phyloP scores from a whole-genome alignment of 2,329 filamentous ascomycete species.

The Xylaria sp. region DNA sequence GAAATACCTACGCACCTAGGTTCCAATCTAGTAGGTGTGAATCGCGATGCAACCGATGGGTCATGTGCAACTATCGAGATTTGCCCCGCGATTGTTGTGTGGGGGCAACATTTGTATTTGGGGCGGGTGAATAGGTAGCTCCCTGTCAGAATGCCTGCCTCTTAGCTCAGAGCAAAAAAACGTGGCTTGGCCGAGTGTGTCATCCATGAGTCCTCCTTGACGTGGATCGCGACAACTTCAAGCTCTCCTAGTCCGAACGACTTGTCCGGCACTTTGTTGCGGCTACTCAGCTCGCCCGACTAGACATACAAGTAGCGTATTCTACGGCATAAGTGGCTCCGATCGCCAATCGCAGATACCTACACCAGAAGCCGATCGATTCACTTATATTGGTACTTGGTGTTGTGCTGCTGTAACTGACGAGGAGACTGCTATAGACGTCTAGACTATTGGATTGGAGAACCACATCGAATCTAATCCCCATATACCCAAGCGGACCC shows the following conservation, averaged over 20 bases:
- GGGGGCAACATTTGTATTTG: neutral
- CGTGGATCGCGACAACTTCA: constrained; percentile 11
- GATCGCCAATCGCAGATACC: constrained; percentile 4
- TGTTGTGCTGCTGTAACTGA: neutral
- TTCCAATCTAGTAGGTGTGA: too few relatives aligned
- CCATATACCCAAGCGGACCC: neutral
- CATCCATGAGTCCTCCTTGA: constrained; percentile 28
- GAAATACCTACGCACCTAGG: neutral
- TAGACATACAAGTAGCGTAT: neutral
- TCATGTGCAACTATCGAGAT: constrained; percentile 15
- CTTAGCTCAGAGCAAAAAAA: constrained; percentile 4
- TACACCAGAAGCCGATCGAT: too few relatives aligned
- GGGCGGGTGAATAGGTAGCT: too few relatives aligned
- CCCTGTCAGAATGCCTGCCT: too few relatives aligned
- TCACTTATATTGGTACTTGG: neutral
- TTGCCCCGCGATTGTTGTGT: constrained; percentile 33
- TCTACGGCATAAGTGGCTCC: neutral
- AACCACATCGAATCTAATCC: neutral
- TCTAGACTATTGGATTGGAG: neutral
- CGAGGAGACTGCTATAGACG: neutral
- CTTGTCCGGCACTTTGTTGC: neutral
- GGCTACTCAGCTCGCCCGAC: neutral
- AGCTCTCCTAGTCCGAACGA: neutral
- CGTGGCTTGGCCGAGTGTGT: constrained; percentile 34
- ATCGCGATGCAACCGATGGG: constrained; percentile 6